phyloP scores from a whole-genome alignment of 2,329 filamentous ascomycete genomes.

The Fusarium sp. region DNA sequence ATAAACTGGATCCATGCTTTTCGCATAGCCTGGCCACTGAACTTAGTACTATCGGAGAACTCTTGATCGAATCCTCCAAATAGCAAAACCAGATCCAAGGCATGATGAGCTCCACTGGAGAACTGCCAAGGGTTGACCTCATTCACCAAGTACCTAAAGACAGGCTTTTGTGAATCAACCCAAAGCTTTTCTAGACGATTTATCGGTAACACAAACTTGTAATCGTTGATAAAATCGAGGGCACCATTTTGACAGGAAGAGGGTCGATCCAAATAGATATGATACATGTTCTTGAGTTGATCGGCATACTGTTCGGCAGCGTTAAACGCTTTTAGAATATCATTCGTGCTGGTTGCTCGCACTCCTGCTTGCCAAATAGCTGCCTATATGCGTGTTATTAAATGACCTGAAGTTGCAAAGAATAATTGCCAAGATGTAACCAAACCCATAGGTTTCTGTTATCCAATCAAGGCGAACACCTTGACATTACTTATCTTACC shows the following conservation, averaged over 20 bases:
- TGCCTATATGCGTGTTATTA: not conserved
- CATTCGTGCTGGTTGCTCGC: accelerated
- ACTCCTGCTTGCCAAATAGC: constrained; percentile 10
- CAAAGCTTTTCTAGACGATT: constrained; percentile 7
- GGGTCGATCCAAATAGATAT: constrained; percentile 55
- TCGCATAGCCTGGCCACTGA: constrained; percentile 54
- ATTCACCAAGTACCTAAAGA: constrained; percentile 59
- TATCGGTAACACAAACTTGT: constrained; percentile 49
- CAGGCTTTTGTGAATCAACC: constrained; percentile 48
- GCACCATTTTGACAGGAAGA: constrained; percentile 57
- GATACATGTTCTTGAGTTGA: constrained; percentile 57
- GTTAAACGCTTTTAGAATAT: not conserved
- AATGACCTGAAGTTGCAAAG: too few relatives aligned
- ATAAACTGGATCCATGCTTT: constrained; percentile 57
- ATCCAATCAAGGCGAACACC: too few relatives aligned
- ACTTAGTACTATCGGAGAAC: constrained; percentile 52
- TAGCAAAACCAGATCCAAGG: constrained; percentile 60
- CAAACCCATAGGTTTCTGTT: too few relatives aligned
- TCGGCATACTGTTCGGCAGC: constrained; percentile 33
- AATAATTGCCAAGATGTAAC: too few relatives aligned
- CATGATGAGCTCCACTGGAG: constrained; percentile 61
- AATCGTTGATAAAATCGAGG: constrained; percentile 55
- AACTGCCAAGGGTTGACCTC: constrained; percentile 62
- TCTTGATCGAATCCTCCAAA: constrained; percentile 58
- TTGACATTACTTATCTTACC: not conserved